Conservation (phyloP, 768 basidiomycete species). For the Leucosporidium scottii region DNA sequence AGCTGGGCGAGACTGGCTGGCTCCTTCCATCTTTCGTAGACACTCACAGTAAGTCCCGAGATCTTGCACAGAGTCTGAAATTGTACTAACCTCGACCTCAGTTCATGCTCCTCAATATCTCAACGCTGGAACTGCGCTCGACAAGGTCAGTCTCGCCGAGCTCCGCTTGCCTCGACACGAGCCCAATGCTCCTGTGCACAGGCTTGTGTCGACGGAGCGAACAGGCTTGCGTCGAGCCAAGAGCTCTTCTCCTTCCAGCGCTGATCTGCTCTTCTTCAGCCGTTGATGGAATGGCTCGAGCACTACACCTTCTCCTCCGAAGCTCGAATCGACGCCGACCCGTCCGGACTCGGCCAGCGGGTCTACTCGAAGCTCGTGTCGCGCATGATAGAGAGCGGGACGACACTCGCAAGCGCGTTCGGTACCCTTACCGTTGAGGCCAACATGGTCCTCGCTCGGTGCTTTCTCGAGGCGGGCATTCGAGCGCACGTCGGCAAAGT, state of each 20-base stretch:
- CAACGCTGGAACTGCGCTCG: constrained; percentile 77
- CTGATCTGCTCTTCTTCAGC: no score
- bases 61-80: neutral
- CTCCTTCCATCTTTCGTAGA: constrained; percentile 31
- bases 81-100: neutral
- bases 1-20: constrained; percentile 4
- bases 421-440: constrained; percentile 76
- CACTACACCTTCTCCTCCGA: constrained; percentile 77
- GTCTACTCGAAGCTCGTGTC: constrained; percentile 64
- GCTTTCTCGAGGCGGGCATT: constrained; percentile 64
- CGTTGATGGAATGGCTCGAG: constrained; percentile 55
- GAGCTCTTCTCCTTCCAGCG: no score
- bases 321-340: constrained; percentile 60
- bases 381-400: constrained; percentile 66
- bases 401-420: constrained; percentile 68
- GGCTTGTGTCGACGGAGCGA: no score
- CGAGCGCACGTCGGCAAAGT: constrained; percentile 82
- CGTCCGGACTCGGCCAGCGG: constrained; percentile 50
- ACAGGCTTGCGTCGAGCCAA: no score
- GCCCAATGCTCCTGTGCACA: no score
- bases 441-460: constrained; percentile 70
- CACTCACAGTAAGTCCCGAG: constrained; percentile 22
- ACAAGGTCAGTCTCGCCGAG: constrained; percentile 50
- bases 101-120: constrained; percentile 82
- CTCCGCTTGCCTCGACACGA: no score